Evolutionary conservation across 108 stramenopile genomes (phyloP), one percentile per base, ranked within the genome.

Genomic region (Discostella pseudostelligera): DNA sequence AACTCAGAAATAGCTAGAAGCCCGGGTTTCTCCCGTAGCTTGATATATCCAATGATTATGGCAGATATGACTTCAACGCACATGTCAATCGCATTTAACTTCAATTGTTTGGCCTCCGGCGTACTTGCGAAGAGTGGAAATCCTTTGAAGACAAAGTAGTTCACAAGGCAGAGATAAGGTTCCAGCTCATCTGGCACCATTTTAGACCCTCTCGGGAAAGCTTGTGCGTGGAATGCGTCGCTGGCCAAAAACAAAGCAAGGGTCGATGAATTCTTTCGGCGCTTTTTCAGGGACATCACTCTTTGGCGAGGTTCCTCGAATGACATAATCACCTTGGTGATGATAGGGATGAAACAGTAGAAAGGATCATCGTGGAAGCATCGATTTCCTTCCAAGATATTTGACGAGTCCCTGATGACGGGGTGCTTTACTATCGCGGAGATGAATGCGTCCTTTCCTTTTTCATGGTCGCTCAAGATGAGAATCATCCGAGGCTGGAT

Each of bases 291-390:
- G 17, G 32, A 61, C 21, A 61, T 44, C 17, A 67, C 20, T 47
- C 66, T 49, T 28, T 67, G 17, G 19, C 59, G 62, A 43, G 60
- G 25, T 48, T 46, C 59, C 14, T 1, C n/a, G 3, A 42, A 61
- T 20, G 66, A 62, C n/a, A 62, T 24, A n/a, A 67, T 11, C 20
- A 62, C 60, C 39, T 25, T 67, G n/a, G 66, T 62, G 14, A 67
- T 60, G 44, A 67, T 67, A 44, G 66, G 66, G 19, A 67, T 47
- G 29, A 61, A 67, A 43, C 59, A 67, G 45, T 67, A 67, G 28
- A 67, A 67, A 12, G 66, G 66, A 36, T 61, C 61, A 42, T 67
- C 61, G 46, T 67, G 66, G 29, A 62, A 67, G 48, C 66, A 67
- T 24, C 29, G 59, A 48, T 67, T 67, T 4, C 60, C 66, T 21